Evolutionary conservation across 192 early-diverging fungal genomes (phyloP), one percentile per base, ranked within the genome.

Genomic region (Umbelopsis vinacea): DNA sequence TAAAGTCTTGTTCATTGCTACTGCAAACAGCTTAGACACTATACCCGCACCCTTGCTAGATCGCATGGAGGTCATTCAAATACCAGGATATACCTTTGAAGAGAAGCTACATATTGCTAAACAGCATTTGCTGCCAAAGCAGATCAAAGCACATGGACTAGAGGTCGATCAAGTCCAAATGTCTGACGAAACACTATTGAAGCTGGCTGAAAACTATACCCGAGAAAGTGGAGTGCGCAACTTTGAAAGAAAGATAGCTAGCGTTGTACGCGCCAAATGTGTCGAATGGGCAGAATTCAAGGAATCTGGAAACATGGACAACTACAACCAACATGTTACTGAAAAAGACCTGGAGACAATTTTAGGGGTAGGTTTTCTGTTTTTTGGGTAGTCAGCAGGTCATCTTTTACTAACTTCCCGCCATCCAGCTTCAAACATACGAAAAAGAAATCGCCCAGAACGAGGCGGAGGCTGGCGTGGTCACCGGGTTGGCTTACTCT

Each of bases 401-500:
- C n/a, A n/a, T n/a, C n/a, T n/a, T 10, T 46, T 53, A 12, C 23
- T 43, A 43, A 43, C 5, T 6, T 0, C 6, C 24, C 12, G 4
- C 26, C 53, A 26, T 23, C 23, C 70, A 80, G 85, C 74, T 87
- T 47, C 82, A 82, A 70, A 82, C 78, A 48, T 94, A 81, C 76
- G 87, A 90, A 52, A 86, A 90, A 52, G 91, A 93, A 71, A 87
- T 92, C 4, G 82, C 88, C 37, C 90, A 92, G 71, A 85, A 89
- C 10, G 79, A 83, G 4, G 46, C 84, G 9, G 75, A 80, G 2
- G 89, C 92, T 29, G 94, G 94, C 0, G 88, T 96, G n/a, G 91
- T 93, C 0, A 93, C 90, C 33, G 94, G 94, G 3, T 80, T 96
- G 69, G 92, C 94, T 6, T 96, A 91, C 81, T 92, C 91, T 19